Conservation (phyloP, 73 alveolate species). For the Symbiodinium pilosum region DNA sequence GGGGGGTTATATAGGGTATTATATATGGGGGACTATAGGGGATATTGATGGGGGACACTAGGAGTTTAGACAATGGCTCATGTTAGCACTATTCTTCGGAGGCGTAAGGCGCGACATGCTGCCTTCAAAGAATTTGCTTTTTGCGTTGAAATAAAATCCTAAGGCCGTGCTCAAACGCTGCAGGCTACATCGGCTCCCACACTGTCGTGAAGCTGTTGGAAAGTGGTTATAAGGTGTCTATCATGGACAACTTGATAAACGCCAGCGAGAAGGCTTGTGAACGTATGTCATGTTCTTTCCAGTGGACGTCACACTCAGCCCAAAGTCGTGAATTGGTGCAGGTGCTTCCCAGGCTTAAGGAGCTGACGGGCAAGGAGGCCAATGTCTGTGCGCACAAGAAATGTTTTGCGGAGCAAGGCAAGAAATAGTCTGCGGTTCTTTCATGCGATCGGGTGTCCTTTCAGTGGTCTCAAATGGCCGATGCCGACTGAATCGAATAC, state of each 20-base stretch:
- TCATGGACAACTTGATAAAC: slow-evolving; percentile 81
- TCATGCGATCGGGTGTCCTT: no score
- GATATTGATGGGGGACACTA: not conserved
- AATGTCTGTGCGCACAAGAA: no score
- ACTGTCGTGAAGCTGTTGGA: slow-evolving; percentile 75
- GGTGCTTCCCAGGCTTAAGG: slow-evolving; percentile 64
- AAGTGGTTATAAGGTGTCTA: slow-evolving; percentile 74
- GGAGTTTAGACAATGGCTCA: not conserved
- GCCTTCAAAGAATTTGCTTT: no score
- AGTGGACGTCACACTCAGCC: no score
- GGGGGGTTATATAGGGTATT: no score
- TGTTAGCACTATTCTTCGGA: not conserved
- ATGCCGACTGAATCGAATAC: no score
- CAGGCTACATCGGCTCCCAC: slow-evolving; percentile 94
- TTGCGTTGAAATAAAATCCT: no score
- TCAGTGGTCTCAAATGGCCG: no score
- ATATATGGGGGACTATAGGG: no score
- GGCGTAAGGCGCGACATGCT: no score
- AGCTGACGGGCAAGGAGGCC: slow-evolving; percentile 93
- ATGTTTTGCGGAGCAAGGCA: no score
- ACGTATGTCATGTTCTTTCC: not conserved
- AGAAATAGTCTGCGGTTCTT: no score
- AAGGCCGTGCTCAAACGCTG: not conserved
- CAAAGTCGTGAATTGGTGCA: not conserved
- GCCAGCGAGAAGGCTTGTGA: slow-evolving; percentile 48